Base-by-base conservation (phyloP, 495 filamentous ascomycete species). In the Hypoxylon lienhwacheense region DNA sequence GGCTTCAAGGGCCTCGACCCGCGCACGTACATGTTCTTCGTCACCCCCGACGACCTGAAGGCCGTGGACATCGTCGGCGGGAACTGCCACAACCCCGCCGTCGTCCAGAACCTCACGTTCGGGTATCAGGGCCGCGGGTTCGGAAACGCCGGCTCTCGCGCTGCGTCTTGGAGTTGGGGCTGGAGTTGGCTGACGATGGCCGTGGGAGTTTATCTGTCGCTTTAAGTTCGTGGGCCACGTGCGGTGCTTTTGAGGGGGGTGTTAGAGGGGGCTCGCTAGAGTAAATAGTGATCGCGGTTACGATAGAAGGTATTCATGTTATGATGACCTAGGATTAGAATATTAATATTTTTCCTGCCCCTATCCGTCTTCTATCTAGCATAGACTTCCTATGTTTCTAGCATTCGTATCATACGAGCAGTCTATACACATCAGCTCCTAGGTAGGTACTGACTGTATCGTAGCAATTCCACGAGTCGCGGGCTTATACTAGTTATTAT, bases 21-120 rank as follows among this genome's bases (percentile, higher is more conserved):
- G 60, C 70, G 71, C 33, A 75, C 66, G 61, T 91, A 87, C 64
- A 90, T 91, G 87, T 91, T 91, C 73, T 91, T 91, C 72, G 67
- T 72, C 2, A 73, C 81, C 1, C 75, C 88, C 0, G 84, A 90
- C 65, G 88, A 91, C 60, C 73, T 91, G 10, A 76, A 45, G 4
- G 73, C 75, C 11, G 72, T 90, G 57, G 83, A 91, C 66, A 82
- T 91, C 53, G 71, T 69, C n/a, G 81, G 77, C 26, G 88, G 88
- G 5, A 72, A 87, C 12, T 91, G 88, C 60, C 70, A 81, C 52
- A 91, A 91, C 53, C 47, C 61, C 17, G 78, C 72, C 1, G 74
- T 89, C 1, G 59, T 66, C 56, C 85, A 90, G 63, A 86, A 86
- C 52, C 66, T 90, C 28, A 88, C 85, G 0, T 91, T 87, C 55